Conservation (phyloP, 805 yeast genomes). For the Yamadazyma laniorum region DNA sequence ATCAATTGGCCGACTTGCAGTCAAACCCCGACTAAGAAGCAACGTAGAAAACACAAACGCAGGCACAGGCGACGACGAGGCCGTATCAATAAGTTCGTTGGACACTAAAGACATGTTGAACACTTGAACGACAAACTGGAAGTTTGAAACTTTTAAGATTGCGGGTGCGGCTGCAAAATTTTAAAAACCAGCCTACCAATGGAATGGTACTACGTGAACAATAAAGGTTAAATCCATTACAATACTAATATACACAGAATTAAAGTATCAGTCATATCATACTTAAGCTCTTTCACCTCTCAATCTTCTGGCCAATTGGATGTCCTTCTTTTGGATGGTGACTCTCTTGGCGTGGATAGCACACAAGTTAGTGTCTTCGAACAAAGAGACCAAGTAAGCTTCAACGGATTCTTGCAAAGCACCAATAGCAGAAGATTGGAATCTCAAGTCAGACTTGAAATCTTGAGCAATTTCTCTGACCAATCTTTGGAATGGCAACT, state of each 20-base stretch:
- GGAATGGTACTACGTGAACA: too few species aligned
- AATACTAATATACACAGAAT: slow-evolving; percentile 11
- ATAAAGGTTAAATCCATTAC: slow-evolving; percentile 1
- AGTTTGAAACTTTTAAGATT: too few species aligned
- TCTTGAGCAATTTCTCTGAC: slow-evolving; percentile 49
- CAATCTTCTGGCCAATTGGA: slow-evolving; percentile 49
- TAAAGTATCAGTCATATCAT: slow-evolving; percentile 3
- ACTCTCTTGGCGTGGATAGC: slow-evolving; percentile 51
- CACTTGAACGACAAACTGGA: too few species aligned
- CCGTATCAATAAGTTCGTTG: background rate
- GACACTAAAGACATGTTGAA: background rate
- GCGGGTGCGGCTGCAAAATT: background rate
- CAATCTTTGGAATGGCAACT: slow-evolving; percentile 48
- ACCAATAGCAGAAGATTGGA: slow-evolving; percentile 48
- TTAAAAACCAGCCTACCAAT: too few species aligned
- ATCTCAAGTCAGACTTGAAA: slow-evolving; percentile 47
- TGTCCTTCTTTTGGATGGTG: slow-evolving; percentile 48
- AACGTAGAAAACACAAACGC: slow-evolving; percentile 19
- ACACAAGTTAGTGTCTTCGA: slow-evolving; percentile 49
- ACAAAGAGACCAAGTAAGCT: slow-evolving; percentile 47
- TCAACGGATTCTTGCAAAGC: slow-evolving; percentile 49
- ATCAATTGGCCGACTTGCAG: slow-evolving; percentile 15
- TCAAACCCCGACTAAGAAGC: slow-evolving; percentile 17
- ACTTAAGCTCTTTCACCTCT: slow-evolving; percentile 47
- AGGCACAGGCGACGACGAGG: slow-evolving; percentile 12